phyloP scores from a whole-genome alignment of 805 yeast genomes.

The Scheffersomyces coipomensis region DNA sequence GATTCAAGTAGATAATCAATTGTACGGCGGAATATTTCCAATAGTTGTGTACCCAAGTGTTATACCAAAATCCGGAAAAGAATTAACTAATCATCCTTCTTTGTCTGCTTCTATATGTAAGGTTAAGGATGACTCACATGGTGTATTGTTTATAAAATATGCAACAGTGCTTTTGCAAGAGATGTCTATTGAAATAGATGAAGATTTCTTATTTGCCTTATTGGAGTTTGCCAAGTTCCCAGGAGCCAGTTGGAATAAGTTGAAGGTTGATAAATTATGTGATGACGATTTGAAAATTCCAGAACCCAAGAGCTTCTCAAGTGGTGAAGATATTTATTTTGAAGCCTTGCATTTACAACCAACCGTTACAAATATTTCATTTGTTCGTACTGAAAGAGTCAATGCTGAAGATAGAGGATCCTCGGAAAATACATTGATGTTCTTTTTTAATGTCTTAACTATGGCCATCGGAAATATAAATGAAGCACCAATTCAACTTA shows the following conservation, averaged over 20 bases:
- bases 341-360: slow-evolving; percentile 94
- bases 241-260: slow-evolving; percentile 71
- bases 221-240: slow-evolving; percentile 79
- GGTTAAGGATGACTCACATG: slow-evolving; percentile 87
- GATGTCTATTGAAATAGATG: slow-evolving; percentile 89
- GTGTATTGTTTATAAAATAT: slow-evolving; percentile 85
- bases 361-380: slow-evolving; percentile 80
- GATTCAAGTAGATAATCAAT: slow-evolving; percentile 92
- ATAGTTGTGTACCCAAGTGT: slow-evolving; percentile 87
- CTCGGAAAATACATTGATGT: slow-evolving; percentile 66
- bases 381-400: slow-evolving; percentile 82
- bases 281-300: slow-evolving; percentile 68
- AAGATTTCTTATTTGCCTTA: slow-evolving; percentile 81
- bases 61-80: slow-evolving; percentile 78
- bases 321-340: slow-evolving; percentile 78
- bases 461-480: slow-evolving; percentile 97
- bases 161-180: slow-evolving; percentile 90
- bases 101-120: slow-evolving; percentile 81
- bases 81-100: slow-evolving; percentile 86
- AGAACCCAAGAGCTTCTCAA: slow-evolving; percentile 55
- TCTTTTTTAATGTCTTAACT: slow-evolving; percentile 79
- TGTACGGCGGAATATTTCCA: slow-evolving; percentile 85
- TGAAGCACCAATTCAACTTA: slow-evolving; percentile 91
- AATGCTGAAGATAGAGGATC: slow-evolving; percentile 61
- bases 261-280: slow-evolving; percentile 50